Evolutionary conservation across 208 protist genomes (phyloP).

Genomic region (Acanthamoeba lenticulata): DNA sequence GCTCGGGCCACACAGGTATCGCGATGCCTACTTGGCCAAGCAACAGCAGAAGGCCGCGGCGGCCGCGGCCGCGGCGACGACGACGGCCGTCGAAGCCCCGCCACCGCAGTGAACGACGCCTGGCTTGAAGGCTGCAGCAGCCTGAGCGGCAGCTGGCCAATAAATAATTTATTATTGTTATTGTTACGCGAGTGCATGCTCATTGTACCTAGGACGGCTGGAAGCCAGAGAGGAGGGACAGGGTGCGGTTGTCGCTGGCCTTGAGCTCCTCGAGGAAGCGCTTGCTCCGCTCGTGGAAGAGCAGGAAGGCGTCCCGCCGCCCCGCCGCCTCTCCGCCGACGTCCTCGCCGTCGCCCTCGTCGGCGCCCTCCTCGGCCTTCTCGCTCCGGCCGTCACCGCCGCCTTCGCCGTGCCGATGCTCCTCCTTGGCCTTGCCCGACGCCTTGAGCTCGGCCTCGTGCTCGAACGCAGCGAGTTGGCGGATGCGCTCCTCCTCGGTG

Average conservation of each 20-base stretch:
- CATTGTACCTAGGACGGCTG: no score
- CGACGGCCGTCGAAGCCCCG: background rate
- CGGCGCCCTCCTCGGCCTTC: background rate
- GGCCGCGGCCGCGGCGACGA: background rate
- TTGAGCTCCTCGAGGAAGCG: conserved; percentile 18
- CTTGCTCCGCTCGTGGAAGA: background rate
- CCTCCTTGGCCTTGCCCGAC: background rate
- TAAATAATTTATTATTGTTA: no score
- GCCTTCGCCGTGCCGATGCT: background rate
- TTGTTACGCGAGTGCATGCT: no score
- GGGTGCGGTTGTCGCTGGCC: background rate
- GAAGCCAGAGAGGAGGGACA: background rate
- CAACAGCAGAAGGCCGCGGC: background rate
- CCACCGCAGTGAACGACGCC: background rate
- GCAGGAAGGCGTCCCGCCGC: background rate
- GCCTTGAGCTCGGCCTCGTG: background rate
- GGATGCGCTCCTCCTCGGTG: background rate
- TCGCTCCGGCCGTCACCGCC: background rate
- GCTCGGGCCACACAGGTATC: background rate
- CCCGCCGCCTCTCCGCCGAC: no score
- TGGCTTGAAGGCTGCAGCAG: no score
- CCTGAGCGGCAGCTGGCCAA: no score
- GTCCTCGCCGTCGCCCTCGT: background rate
- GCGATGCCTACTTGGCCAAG: conserved; percentile 17
- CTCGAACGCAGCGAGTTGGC: background rate